Percentiles rank a stretch among this genome's conserved stretches.
phyloP scores from a whole-genome alignment of 345 rosid genomes.

The Euclidium syriacum region DNA sequence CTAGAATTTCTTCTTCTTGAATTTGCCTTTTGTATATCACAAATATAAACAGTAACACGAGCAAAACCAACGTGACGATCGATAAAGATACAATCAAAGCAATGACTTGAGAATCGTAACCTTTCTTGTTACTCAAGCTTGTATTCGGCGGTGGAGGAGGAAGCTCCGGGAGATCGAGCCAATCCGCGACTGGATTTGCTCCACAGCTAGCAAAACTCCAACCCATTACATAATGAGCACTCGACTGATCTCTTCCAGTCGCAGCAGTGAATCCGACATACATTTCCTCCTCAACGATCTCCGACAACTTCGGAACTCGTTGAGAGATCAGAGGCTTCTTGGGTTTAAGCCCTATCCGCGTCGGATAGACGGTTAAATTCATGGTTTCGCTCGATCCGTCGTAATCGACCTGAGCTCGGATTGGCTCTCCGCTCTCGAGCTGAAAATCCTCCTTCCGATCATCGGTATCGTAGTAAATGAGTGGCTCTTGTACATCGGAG shows the following conservation, averaged over 20 bases:
- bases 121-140: conserved; percentile 21
- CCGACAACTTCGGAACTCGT: not conserved
- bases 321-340: conserved; percentile 33
- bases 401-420: conserved; percentile 63
- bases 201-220: conserved; percentile 66
- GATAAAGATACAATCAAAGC: conserved; percentile 27
- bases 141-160: conserved; percentile 33
- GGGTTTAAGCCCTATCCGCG: conserved; percentile 25
- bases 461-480: conserved; percentile 14
- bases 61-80: conserved; percentile 11
- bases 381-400: conserved; percentile 29
- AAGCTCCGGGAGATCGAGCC: conserved; percentile 41
- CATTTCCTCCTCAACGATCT: conserved; percentile 29
- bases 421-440: conserved; percentile 39
- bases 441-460: conserved; percentile 10
- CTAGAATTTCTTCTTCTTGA: conserved; percentile 10
- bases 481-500: conserved; percentile 9
- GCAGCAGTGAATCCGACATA: conserved; percentile 78
- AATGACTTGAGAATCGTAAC: not conserved
- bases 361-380: conserved; percentile 49
- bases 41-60: conserved; percentile 9
- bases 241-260: conserved; percentile 42
- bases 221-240: conserved; percentile 67
- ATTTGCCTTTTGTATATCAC: conserved; percentile 15
- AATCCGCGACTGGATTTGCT: conserved; percentile 15